Conservation (phyloP, 768 basidiomycete genomes). For the Boletus tylopilopsis region DNA sequence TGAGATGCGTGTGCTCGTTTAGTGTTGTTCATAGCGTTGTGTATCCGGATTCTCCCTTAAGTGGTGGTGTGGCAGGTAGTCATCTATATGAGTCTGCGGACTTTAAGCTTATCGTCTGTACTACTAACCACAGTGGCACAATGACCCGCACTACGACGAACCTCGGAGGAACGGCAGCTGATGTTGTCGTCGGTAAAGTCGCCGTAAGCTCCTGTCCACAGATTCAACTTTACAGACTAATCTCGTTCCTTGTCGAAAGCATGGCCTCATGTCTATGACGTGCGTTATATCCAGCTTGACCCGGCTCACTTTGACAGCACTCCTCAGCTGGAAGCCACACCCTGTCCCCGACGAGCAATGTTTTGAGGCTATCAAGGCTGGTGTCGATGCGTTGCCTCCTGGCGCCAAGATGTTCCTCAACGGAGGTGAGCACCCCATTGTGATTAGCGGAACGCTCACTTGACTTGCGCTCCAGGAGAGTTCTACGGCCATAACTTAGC, state of each 20-base stretch:
- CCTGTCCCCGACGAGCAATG: conserved; percentile 53
- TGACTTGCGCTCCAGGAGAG: conserved; percentile 34
- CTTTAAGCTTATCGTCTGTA: not conserved
- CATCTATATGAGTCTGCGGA: not conserved
- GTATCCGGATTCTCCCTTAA: no score
- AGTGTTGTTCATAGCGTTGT: no score
- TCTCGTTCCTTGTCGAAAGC: conserved; percentile 17
- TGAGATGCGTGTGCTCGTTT: not conserved
- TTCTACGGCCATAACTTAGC: conserved; percentile 50
- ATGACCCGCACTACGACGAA: conserved; percentile 33
- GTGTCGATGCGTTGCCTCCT: conserved; percentile 38
- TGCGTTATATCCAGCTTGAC: conserved; percentile 17
- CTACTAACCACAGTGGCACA: not conserved
- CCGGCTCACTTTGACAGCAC: not conserved
- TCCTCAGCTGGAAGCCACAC: conserved; percentile 38
- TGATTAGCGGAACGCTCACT: not conserved
- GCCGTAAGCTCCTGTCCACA: conserved; percentile 27
- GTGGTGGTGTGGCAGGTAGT: no score
- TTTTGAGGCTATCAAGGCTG: conserved; percentile 59
- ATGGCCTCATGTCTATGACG: conserved; percentile 61
- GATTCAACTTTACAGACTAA: not conserved
- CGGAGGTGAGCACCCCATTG: conserved; percentile 33
- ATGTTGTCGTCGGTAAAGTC: conserved; percentile 36
- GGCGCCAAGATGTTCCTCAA: conserved; percentile 50
- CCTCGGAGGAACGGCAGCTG: conserved; percentile 38